These are phyloP conservation scores for Alternaria rosae DNA, from an alignment of 2,329 filamentous ascomycete species.

Conservation along the genomic window DNA sequence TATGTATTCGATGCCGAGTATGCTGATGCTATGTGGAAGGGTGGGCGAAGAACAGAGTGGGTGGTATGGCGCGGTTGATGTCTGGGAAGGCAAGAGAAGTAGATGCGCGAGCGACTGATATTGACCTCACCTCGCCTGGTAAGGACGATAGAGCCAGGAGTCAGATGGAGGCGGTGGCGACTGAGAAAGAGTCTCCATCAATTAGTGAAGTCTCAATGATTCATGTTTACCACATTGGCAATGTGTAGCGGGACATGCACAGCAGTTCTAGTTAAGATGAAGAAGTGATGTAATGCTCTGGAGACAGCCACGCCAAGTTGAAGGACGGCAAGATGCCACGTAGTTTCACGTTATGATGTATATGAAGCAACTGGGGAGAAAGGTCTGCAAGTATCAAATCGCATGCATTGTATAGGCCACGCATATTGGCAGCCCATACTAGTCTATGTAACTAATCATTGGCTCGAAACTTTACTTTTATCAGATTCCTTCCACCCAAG, in stretches of 20 bases:
- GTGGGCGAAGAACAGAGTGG: conserved; percentile 1
- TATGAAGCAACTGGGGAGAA: not conserved
- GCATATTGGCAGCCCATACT: conserved; percentile 29
- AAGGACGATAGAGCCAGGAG: not conserved
- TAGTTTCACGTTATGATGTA: not conserved
- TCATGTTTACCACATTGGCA: not conserved
- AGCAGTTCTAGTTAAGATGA: not conserved
- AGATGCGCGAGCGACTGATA: not conserved
- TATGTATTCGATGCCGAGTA: not conserved
- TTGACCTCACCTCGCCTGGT: not conserved
- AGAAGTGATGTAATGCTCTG: not conserved
- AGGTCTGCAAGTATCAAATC: conserved; percentile 25
- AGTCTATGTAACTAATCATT: conserved; percentile 46
- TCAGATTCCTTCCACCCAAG: conserved; percentile 48
- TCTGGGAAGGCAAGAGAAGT: not conserved
- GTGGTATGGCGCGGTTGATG: not conserved
- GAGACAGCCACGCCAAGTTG: not conserved
- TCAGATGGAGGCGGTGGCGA: not conserved
- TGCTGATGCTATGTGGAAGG: not conserved
- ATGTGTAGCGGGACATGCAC: not conserved
- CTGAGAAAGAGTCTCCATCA: not conserved
- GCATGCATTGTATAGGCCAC: conserved; percentile 38
- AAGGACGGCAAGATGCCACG: not conserved
- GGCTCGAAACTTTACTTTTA: conserved; percentile 47
- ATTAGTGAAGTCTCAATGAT: not conserved